These are phyloP conservation scores for Parachaetomium inaequale DNA, from an alignment of 495 filamentous ascomycete species.

Conservation along the genomic window DNA sequence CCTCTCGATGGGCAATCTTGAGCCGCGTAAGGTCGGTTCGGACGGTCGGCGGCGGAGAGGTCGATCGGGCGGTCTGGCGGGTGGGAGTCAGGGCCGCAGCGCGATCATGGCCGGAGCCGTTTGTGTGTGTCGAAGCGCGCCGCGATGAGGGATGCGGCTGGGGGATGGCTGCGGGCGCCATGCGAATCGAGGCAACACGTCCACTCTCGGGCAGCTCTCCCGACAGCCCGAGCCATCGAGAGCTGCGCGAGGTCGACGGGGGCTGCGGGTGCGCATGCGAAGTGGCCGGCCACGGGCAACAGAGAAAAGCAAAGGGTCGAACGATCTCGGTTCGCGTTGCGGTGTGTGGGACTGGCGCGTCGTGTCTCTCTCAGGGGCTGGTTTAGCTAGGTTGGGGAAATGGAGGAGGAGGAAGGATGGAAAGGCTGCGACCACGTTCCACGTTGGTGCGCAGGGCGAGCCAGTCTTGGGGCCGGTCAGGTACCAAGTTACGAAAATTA, in stretches of 20 bases:
- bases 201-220: constrained; percentile 7
- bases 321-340: not conserved
- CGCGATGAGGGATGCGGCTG: not conserved
- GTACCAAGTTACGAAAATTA: too few species aligned
- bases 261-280: constrained; percentile 10
- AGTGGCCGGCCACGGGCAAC: not conserved
- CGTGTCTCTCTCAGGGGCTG: not conserved
- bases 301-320: not conserved
- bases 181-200: not conserved
- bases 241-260: constrained; percentile 13
- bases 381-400: not conserved
- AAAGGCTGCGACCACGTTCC: not conserved
- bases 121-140: not conserved
- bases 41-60: constrained; percentile 3
- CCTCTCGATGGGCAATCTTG: not conserved
- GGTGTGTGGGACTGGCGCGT: not conserved
- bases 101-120: constrained; percentile 2
- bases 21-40: constrained; percentile 1
- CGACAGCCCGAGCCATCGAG: constrained; percentile 14
- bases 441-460: too few species aligned
- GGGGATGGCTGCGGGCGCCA: constrained; percentile 11
- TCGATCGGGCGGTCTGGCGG: not conserved
- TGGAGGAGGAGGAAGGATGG: not conserved
- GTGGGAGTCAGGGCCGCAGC: not conserved
- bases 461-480: too few species aligned